Percentiles rank a stretch among this genome's conserved stretches.
phyloP scores from a whole-genome alignment of 1,139 yeast genomes.

The Yamadazyma epiphylla region DNA sequence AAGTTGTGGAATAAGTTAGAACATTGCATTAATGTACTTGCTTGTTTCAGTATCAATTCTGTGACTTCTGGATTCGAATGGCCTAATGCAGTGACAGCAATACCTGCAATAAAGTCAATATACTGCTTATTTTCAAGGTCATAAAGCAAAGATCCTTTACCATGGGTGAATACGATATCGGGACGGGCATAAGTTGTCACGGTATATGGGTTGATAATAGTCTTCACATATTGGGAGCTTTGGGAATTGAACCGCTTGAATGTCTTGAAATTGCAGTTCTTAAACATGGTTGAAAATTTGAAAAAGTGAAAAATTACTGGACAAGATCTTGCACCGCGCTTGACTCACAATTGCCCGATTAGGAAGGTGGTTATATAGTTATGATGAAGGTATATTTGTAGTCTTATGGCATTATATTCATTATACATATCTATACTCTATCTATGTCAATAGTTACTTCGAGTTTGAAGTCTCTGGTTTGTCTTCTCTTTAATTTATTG shows the following conservation, averaged over 20 bases:
- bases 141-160: slow-evolving; percentile 69
- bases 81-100: slow-evolving; percentile 94
- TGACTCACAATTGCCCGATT: slow-evolving; percentile 30
- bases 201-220: slow-evolving; percentile 50
- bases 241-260: slow-evolving; percentile 11
- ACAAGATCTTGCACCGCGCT: slow-evolving; percentile 38
- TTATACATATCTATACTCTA: slow-evolving; percentile 18
- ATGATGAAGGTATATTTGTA: neutral
- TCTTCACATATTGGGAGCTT: slow-evolving; percentile 31
- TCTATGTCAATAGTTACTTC: slow-evolving; percentile 66
- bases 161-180: slow-evolving; percentile 62
- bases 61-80: slow-evolving; percentile 77
- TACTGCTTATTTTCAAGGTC: slow-evolving; percentile 77
- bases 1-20: slow-evolving; percentile 83
- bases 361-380: slow-evolving; percentile 10
- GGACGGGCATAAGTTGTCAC: slow-evolving; percentile 85
- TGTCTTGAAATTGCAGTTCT: neutral
- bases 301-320: slow-evolving; percentile 1
- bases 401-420: neutral
- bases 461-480: slow-evolving; percentile 28
- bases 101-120: slow-evolving; percentile 91
- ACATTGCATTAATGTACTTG: slow-evolving; percentile 70
- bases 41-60: slow-evolving; percentile 66
- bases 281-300: slow-evolving; percentile 1
- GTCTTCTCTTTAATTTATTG: slow-evolving; percentile 17